Evolutionary conservation across 768 basidiomycete genomes (phyloP), one percentile per base, ranked within the genome.

Genomic region (Termitomyces sp.): DNA sequence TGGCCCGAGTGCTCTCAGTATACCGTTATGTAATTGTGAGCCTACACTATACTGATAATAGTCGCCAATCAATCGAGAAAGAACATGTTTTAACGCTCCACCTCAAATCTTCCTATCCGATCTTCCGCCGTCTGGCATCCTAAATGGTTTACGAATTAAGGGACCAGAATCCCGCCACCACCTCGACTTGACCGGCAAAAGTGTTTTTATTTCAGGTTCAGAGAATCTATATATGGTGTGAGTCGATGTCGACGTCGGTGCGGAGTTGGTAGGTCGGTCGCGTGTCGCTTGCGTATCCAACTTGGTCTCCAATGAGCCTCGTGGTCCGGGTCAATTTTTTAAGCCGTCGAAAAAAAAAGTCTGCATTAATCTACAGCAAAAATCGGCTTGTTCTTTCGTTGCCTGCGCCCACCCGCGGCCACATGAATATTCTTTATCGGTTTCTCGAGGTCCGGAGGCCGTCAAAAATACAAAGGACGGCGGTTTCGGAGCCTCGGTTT

Each of bases 161-260:
- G 53, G 53, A 27, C 20, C 11, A 30, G 30, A 42, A 54, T 30
- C 53, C 39, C 53, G 53, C 53, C 53, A 54, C 53, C 39, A 30
- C 24, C 12, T 41, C 27, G 39, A 30, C 27, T 42, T 42, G 27
- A 30, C n/a, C 53, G 53, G 53, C 18, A 30, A 54, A 54, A 41
- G 39, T 31, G 53, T 54, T 41, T 49, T 53, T 53, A 42, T 54
- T 31, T 54, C 53, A 54, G 53, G 53, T 42, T 54, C 53, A 41
- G 30, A 8, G 20, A n/a, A n/a, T 41, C 53, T n/a, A 54, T 41
- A 54, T 42, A 54, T 54, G 39, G 53, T 42, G 37, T 30, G 27
- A 42, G 12, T 53, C 37, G 39, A 54, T 42, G 53, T 54, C 53
- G 53, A 54, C 53, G 53, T 54, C 53, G 53, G 53, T 54, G 53